A percentile compares a stretch with the other conserved stretches of the same genome.
phyloP scores from a whole-genome alignment of 805 yeast genomes.

The Millerozyma acaciae region DNA sequence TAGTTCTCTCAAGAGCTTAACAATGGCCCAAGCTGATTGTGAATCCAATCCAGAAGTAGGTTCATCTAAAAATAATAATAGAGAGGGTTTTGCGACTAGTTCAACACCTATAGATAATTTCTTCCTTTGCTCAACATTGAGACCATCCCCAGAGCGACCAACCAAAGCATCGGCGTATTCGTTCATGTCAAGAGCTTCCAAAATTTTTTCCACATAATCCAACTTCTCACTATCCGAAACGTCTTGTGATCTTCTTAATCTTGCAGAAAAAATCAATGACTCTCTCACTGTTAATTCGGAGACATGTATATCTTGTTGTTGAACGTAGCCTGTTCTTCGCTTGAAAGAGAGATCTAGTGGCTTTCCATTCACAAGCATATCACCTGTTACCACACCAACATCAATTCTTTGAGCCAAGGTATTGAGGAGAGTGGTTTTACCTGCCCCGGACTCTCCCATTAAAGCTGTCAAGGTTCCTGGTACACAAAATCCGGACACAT shows the following conservation, averaged over 20 bases:
- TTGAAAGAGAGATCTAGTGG: conserved; percentile 47
- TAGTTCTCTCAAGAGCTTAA: conserved; percentile 45
- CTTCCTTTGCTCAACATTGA: conserved; percentile 18
- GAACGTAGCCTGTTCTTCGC: conserved; percentile 30
- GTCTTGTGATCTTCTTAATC: conserved; percentile 50
- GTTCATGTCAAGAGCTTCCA: conserved; percentile 15
- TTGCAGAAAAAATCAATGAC: conserved; percentile 16
- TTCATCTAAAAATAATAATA: conserved; percentile 55
- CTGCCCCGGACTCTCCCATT: conserved; percentile 66
- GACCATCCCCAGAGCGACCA: conserved; percentile 14
- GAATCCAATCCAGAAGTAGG: conserved; percentile 64
- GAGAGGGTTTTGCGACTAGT: conserved; percentile 16
- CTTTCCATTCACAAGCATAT: conserved; percentile 53
- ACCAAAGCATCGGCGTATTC: conserved; percentile 16
- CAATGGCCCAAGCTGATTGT: conserved; percentile 54
- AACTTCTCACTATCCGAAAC: conserved; percentile 12
- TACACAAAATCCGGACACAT: conserved; percentile 27
- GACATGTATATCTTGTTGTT: conserved; percentile 20
- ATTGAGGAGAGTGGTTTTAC: conserved; percentile 55
- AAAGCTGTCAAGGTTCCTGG: conserved; percentile 59
- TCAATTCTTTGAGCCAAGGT: conserved; percentile 51
- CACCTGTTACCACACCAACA: conserved; percentile 56
- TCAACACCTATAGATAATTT: conserved; percentile 17
- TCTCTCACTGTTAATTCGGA: conserved; percentile 17
- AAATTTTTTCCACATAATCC: conserved; percentile 15